Evolutionary conservation across 371 early-diverging fungal species (phyloP).

Genomic region (Choanephora cucurbitarum): DNA sequence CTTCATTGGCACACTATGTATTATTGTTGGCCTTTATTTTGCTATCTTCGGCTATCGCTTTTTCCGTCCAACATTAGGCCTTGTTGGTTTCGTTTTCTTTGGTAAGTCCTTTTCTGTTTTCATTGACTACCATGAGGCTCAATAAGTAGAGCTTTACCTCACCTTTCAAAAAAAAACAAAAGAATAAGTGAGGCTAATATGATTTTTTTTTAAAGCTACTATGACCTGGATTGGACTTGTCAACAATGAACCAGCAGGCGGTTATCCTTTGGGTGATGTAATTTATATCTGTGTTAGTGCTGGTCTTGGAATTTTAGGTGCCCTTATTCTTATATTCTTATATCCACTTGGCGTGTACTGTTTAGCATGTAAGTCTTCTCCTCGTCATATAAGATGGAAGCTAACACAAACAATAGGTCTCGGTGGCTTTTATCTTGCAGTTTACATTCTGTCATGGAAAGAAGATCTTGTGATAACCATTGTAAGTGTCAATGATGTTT

Average conservation of each 20-base stretch:
- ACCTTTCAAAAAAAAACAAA: constrained; percentile 3
- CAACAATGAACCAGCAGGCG: constrained; percentile 49
- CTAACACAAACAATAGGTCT: constrained; percentile 18
- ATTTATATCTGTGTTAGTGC: constrained; percentile 49
- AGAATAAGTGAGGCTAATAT: too few species aligned
- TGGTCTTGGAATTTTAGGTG: constrained; percentile 44
- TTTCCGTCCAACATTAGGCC: constrained; percentile 42
- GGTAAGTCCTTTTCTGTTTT: constrained; percentile 24
- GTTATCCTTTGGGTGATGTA: constrained; percentile 41
- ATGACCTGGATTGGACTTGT: constrained; percentile 54
- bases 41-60: constrained; percentile 44
- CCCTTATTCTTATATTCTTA: constrained; percentile 34
- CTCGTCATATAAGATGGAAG: background rate
- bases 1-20: constrained; percentile 40
- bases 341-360: constrained; percentile 24
- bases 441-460: constrained; percentile 52
- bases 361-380: constrained; percentile 14
- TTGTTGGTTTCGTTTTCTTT: constrained; percentile 53
- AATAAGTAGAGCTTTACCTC: too few species aligned
- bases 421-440: constrained; percentile 44
- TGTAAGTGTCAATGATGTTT: constrained; percentile 20
- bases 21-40: constrained; percentile 44
- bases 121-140: too few species aligned
- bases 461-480: constrained; percentile 44
- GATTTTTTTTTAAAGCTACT: constrained; percentile 28